Evolutionary conservation across 2,329 filamentous ascomycete species (phyloP), one percentile per base, ranked within the genome.

Genomic region (Colletotrichum sp.): DNA sequence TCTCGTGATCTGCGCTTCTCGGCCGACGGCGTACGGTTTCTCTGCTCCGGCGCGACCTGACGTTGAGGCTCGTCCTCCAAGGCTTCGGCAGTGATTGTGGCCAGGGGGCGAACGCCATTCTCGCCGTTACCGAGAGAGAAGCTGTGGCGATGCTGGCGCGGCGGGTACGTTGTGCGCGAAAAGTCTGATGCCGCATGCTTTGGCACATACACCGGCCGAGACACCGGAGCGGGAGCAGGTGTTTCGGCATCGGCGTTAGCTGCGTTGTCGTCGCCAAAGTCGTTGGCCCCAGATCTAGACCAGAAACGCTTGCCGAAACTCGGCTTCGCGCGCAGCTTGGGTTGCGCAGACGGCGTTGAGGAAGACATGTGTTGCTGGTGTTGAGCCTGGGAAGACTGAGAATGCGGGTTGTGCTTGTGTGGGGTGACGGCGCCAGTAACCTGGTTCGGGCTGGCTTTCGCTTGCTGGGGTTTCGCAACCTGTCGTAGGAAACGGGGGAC

Each of bases 181-280:
- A 83, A 83, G 66, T 83, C 82, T 55, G 80, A 71, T n/a, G 82
- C 82, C 5, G 82, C 82, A 75, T 83, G 82, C 36, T 78, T 80
- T 18, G 82, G 81, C 28, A 80, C 73, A 52, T 83, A 83, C 49
- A 72, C 71, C 26, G 71, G 44, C 28, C 39, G 76, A 24, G 55
- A 65, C 32, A 49, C 39, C 34, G 77, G 24, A 24, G 66, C 39
- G 12, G 24, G 26, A 59, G 52, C 36, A 12, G 73, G 32, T 59
- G 66, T 21, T 26, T 67, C 39, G 63, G 32, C 28, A 6, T 65
- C 52, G 59, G 55, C 18, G 34, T 44, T 62, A 6, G 55, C 10
- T 30, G 24, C 44, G 12, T 64, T 32, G 18, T 71, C 72, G 13
- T 71, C 68, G 30, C 68, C 72, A 57, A 78, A 77, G 57, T 77